Evolutionary conservation across 148 eudicot species (phyloP).

Genomic region (Fagopyrum tataricum): DNA sequence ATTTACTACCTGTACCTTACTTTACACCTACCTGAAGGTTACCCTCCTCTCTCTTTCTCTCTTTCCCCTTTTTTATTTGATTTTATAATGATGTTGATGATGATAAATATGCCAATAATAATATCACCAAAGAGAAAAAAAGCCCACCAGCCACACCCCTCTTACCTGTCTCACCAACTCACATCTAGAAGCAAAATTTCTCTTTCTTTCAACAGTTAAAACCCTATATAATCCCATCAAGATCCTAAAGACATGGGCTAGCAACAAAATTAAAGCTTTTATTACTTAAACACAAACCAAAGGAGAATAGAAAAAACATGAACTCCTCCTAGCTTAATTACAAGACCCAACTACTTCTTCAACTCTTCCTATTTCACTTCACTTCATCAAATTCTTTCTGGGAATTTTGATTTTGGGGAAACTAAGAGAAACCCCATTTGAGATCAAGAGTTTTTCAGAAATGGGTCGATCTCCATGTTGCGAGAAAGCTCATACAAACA

Average conservation of each 20-base stretch:
- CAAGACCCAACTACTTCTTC: background rate
- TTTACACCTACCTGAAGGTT: constrained; percentile 9
- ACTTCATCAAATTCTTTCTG: background rate
- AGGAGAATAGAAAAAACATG: background rate
- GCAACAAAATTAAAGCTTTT: background rate
- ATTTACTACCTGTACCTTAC: constrained; percentile 8
- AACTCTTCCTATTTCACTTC: background rate
- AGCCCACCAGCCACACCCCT: constrained; percentile 10
- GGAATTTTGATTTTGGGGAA: background rate
- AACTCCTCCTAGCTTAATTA: background rate
- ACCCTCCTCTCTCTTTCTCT: constrained; percentile 2
- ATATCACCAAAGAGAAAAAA: background rate
- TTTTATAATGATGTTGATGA: background rate
- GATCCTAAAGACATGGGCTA: constrained; percentile 2
- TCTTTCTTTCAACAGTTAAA: constrained; percentile 1
- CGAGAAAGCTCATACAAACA: constrained; percentile 95
- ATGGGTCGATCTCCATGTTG: constrained; percentile 99
- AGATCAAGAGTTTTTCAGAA: background rate
- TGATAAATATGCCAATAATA: constrained; percentile 1
- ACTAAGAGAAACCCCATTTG: background rate
- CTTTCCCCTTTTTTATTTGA: background rate
- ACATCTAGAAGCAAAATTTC: constrained; percentile 8
- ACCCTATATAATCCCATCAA: constrained; percentile 7
- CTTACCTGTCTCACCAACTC: constrained; percentile 13
- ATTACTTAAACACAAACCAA: background rate